phyloP scores from a whole-genome alignment of 2,329 filamentous ascomycete species.

The Hymenoscyphus repandus region DNA sequence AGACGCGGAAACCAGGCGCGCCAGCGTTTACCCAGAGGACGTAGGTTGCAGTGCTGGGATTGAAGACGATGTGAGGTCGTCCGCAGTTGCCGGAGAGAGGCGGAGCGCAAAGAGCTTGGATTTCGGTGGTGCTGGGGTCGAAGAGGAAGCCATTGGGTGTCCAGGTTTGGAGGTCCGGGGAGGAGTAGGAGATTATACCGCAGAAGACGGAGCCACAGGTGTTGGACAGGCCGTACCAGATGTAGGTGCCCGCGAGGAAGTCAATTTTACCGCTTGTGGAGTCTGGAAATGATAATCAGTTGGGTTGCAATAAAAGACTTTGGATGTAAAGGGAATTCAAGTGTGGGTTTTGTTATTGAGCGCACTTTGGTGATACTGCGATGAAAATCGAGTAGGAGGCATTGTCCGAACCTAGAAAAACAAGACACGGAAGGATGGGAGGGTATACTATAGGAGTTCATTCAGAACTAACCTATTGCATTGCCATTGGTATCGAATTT shows the following conservation, averaged over 20 bases:
- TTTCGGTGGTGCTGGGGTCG: conserved; percentile 15
- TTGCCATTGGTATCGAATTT: no score
- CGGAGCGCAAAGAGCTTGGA: conserved; percentile 11
- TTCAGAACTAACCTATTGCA: no score
- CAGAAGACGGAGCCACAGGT: conserved; percentile 21
- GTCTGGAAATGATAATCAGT: conserved; percentile 1
- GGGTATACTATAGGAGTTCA: no score
- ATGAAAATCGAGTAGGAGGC: no score
- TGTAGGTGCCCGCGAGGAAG: conserved; percentile 17
- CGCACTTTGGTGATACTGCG: no score
- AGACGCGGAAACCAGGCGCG: conserved; percentile 18
- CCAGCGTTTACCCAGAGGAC: no score
- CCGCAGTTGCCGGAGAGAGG: conserved; percentile 16
- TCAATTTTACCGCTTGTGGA: conserved; percentile 24
- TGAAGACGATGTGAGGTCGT: conserved; percentile 21
- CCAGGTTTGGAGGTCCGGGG: conserved; percentile 19
- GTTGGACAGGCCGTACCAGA: conserved; percentile 22
- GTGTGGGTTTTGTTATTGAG: no score
- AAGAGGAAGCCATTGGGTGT: conserved; percentile 19
- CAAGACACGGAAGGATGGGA: no score
- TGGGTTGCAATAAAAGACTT: no score
- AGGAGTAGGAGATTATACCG: conserved; percentile 22
- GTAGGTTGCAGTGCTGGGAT: background rate
- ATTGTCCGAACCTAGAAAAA: no score
- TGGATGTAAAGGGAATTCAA: no score